A percentile compares a stretch with the other conserved stretches of the same genome.
These are phyloP conservation scores for Candolleomyces efflorescens DNA, from an alignment of 768 basidiomycete species.

Conservation along the genomic window DNA sequence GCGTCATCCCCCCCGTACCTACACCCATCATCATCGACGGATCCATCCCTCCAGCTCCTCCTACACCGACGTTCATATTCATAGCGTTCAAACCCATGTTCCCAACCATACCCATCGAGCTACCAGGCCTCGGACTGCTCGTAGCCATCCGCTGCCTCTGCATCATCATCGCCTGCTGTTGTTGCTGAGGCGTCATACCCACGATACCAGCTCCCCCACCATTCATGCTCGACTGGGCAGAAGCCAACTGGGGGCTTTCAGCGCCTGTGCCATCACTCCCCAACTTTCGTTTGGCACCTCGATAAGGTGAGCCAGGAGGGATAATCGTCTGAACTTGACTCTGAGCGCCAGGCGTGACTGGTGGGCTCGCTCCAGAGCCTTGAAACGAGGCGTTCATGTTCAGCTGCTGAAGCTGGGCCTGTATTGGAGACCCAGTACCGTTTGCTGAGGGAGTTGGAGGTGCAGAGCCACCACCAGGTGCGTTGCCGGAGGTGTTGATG, in stretches of 20 bases:
- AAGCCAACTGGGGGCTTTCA: slow-evolving; percentile 4
- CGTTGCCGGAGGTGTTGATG: background rate
- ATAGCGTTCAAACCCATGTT: too few relatives aligned
- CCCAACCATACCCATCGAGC: background rate
- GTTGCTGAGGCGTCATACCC: slow-evolving; percentile 8
- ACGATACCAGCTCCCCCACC: background rate
- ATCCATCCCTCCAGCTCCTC: background rate
- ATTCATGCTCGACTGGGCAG: background rate
- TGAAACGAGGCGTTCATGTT: background rate
- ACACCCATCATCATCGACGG: background rate
- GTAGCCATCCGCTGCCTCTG: slow-evolving; percentile 10
- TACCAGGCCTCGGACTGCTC: background rate
- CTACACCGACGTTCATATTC: background rate
- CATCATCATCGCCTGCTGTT: slow-evolving; percentile 1
- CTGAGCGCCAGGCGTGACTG: slow-evolving; percentile 2
- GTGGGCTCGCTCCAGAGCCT: background rate
- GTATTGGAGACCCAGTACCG: background rate
- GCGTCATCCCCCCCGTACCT: background rate
- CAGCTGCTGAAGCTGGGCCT: slow-evolving; percentile 4
- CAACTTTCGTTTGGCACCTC: slow-evolving; percentile 5
- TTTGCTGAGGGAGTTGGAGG: slow-evolving; percentile 9
- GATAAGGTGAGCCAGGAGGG: background rate
- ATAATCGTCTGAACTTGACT: background rate
- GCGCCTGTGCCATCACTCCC: background rate
- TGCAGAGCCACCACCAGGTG: background rate